Conservation (phyloP, 108 stramenopile species). For the Pseudonitzschia multiseries region DNA sequence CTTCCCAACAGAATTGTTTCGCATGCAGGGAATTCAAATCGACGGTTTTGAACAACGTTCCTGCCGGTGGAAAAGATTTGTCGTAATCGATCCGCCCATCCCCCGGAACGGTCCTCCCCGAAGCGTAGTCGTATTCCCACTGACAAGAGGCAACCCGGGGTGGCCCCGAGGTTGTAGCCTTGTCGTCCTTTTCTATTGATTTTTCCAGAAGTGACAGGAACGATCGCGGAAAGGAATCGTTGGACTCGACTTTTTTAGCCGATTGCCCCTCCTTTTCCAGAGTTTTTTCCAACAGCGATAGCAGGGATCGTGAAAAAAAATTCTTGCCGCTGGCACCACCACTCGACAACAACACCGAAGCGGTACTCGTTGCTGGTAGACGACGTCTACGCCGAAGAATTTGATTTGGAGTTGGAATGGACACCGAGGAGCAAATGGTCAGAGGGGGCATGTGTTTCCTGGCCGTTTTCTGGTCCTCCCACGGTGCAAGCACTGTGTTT, state of each 20-base stretch:
- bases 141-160: constrained; percentile 14
- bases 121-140: constrained; percentile 53
- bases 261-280: constrained; percentile 5
- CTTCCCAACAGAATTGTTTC: constrained; percentile 62
- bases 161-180: too few species aligned
- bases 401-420: constrained; percentile 53
- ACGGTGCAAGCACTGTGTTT: constrained; percentile 32
- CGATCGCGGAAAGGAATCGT: neutral
- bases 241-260: neutral
- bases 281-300: neutral
- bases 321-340: neutral
- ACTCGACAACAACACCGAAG: neutral
- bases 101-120: constrained; percentile 46
- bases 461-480: neutral
- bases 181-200: neutral
- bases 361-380: neutral
- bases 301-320: neutral
- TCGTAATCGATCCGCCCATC: constrained; percentile 60
- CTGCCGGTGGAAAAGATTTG: constrained; percentile 45
- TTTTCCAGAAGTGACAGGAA: neutral
- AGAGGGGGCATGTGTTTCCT: constrained; percentile 39
- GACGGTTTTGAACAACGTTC: constrained; percentile 27
- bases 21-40: constrained; percentile 44
- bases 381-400: constrained; percentile 41
- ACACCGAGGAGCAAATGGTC: constrained; percentile 41